Base-by-base conservation (phyloP, 2,329 filamentous ascomycete genomes). In the Xylaria sp. region DNA sequence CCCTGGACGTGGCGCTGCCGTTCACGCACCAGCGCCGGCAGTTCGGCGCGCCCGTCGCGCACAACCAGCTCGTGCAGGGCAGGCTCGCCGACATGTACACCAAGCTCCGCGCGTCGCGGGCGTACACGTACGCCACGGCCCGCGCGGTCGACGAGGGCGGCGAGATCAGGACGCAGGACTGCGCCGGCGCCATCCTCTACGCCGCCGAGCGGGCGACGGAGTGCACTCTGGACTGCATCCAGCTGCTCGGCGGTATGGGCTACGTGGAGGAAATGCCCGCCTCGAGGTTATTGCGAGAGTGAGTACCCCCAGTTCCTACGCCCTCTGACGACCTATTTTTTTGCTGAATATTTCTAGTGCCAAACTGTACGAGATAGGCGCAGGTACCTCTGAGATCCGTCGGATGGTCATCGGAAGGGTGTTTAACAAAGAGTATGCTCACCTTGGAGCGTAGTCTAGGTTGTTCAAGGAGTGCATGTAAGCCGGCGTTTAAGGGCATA, bases 41-140 rank as follows among this genome's bases (percentile, higher is more conserved):
- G 74, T 99, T 99, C 70, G 88, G 88, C 50, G 77, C 73, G 7
- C 93, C 93, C 1, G 90, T 97, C 60, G 93, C 90, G 0, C 88
- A 94, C 64, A 96, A 96, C 72, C 94, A 99, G 73, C 81, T 97
- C 59, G 82, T 97, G 19, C 94, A 97, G 74, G 93, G 90, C 52
- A 93, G 92, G 70, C 81, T 97, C 42, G 92, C 94, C 51, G 92
- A 97, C 72, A 97, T 99, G 92, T 95, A 97, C 76, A 97, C 92
- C 44, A 96, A 96, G 73, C 83, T 94, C 54, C 88, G 90, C 66
- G 92, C 90, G 9, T 87, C 88, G 16, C 80, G 86, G n/a, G 83
- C 92, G 2, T 97, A 96, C 74, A 97, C 93, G 0, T 96, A 96
- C 69, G 77, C 81, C 37, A 92, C 92, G 0, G 94, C 94, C 2